These are phyloP conservation scores for Acacia pycnantha DNA, from an alignment of 331 rosid genomes.

Conservation along the genomic window DNA sequence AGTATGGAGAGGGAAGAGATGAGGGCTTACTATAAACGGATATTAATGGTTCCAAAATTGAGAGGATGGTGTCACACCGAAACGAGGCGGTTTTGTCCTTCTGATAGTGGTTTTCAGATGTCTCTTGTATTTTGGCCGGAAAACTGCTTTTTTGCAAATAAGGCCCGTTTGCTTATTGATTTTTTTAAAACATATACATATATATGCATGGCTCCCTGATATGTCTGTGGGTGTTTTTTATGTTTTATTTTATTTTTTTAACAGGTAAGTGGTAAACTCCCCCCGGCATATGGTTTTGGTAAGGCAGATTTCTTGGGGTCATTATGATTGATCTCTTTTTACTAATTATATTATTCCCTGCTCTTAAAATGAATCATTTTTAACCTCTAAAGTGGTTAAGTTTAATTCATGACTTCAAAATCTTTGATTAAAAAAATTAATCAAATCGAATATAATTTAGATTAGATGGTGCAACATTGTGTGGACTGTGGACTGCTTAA, in stretches of 20 bases:
- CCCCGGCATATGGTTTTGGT: neutral
- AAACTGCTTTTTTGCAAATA: conserved; percentile 12
- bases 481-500: neutral
- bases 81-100: conserved; percentile 23
- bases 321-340: neutral
- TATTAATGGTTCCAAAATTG: conserved; percentile 15
- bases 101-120: conserved; percentile 35
- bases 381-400: neutral
- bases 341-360: neutral
- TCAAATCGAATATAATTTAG: neutral
- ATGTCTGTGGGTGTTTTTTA: neutral
- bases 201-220: neutral
- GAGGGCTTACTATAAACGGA: conserved; percentile 28
- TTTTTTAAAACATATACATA: too few relatives aligned
- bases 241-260: too few relatives aligned
- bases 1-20: neutral
- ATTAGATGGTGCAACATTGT: neutral
- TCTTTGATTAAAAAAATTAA: neutral
- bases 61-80: neutral
- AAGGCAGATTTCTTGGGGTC: neutral
- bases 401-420: neutral
- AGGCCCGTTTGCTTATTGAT: neutral
- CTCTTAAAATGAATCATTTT: too few relatives aligned
- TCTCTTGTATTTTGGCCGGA: neutral
- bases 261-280: neutral